Evolutionary conservation across 257 asterid species (phyloP).

Genomic region (Solanum etuberosum): DNA sequence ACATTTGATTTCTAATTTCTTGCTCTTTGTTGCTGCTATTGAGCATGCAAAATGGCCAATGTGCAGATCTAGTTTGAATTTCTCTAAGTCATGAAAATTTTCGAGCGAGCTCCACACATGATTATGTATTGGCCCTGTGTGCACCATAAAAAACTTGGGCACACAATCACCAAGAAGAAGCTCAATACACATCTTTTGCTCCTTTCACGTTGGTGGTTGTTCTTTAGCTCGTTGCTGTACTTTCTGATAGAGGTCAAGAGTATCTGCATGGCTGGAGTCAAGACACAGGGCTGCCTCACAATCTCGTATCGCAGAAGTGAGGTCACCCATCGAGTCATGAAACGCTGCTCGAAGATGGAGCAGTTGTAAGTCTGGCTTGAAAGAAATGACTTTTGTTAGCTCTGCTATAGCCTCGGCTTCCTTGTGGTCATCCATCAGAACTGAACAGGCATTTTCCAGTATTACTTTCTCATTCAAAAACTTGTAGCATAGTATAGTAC

Average conservation of each 20-base stretch:
- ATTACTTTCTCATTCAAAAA: neutral
- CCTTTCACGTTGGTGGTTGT: conserved; percentile 26
- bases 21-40: neutral
- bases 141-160: conserved; percentile 9
- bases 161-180: conserved; percentile 6
- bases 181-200: conserved; percentile 9
- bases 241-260: conserved; percentile 55
- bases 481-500: neutral
- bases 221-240: conserved; percentile 33
- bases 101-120: neutral
- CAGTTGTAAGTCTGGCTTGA: conserved; percentile 74
- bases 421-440: conserved; percentile 85
- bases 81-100: conserved; percentile 10
- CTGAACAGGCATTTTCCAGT: conserved; percentile 18
- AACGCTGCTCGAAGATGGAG: conserved; percentile 96
- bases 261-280: conserved; percentile 60
- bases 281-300: conserved; percentile 91
- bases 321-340: conserved; percentile 69
- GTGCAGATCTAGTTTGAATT: conserved; percentile 14
- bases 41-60: neutral
- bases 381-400: conserved; percentile 69
- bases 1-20: conserved; percentile 18
- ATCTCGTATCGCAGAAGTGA: conserved; percentile 48
- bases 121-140: conserved; percentile 4
- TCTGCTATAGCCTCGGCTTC: conserved; percentile 78